Percentiles rank a stretch among this genome's conserved stretches.
These are phyloP conservation scores for Casuarina equisetifolia DNA, from an alignment of 306 rosid species.

Conservation along the genomic window DNA sequence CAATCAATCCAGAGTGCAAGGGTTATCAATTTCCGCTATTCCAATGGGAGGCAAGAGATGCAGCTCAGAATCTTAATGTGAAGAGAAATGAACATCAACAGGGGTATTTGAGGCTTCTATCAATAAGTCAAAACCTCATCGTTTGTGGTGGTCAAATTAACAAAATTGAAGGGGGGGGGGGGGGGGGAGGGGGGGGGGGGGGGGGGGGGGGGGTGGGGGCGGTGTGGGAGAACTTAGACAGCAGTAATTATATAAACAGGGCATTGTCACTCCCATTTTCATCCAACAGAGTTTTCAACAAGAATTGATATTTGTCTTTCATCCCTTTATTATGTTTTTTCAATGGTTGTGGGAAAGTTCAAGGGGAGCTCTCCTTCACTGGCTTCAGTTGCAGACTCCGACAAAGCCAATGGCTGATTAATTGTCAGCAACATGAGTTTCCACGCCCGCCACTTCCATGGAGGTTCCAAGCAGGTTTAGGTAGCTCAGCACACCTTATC, in stretches of 20 bases:
- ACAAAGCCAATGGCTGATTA: background rate
- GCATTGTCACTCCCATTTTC: background rate
- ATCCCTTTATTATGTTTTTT: background rate
- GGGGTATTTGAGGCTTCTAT: background rate
- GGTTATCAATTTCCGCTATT: background rate
- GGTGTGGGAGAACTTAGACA: background rate
- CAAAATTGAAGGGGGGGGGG: background rate
- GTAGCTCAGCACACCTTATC: background rate
- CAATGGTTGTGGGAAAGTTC: background rate
- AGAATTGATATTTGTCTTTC: background rate
- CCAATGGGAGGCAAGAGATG: background rate
- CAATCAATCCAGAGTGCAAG: background rate
- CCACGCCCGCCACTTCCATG: background rate
- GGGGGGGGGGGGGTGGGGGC: no score
- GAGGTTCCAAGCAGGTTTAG: background rate
- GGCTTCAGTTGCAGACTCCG: background rate
- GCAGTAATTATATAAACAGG: background rate
- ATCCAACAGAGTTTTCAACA: background rate
- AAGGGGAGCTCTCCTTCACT: background rate
- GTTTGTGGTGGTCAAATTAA: background rate
- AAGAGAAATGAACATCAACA: background rate
- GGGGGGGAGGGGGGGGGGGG: no score
- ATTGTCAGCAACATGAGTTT: background rate
- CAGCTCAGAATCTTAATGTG: background rate
- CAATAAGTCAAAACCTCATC: background rate